phyloP scores from a whole-genome alignment of 1,284 basidiomycete genomes.

The Sanghuangporus baumii region DNA sequence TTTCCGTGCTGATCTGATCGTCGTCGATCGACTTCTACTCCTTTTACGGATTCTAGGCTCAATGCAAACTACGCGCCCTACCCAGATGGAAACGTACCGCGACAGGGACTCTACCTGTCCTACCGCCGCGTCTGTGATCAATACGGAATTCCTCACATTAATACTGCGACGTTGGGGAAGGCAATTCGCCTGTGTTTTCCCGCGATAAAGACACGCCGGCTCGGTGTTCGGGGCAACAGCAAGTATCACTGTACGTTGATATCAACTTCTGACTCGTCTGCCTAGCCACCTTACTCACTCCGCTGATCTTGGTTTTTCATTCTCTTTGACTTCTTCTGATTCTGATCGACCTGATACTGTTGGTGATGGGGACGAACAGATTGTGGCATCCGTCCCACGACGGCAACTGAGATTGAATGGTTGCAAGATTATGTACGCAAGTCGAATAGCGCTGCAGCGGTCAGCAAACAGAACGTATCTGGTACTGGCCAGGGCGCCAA shows the following conservation, averaged over 20 bases:
- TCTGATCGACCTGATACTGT: conserved; percentile 9
- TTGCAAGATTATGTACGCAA: conserved; percentile 86
- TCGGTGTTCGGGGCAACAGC: conserved; percentile 88
- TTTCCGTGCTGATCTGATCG: background rate
- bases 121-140: conserved; percentile 87
- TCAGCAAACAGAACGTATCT: conserved; percentile 55
- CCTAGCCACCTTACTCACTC: conserved; percentile 1
- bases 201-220: conserved; percentile 86
- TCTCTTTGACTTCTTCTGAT: conserved; percentile 9
- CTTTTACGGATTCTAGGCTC: conserved; percentile 45
- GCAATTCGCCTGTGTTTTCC: conserved; percentile 90
- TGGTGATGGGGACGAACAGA: conserved; percentile 39
- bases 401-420: conserved; percentile 83
- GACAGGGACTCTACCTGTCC: conserved; percentile 86
- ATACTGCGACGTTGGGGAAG: conserved; percentile 91
- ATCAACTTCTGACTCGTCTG: background rate
- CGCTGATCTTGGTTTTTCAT: conserved; percentile 19
- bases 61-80: conserved; percentile 86
- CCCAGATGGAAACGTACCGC: conserved; percentile 83
- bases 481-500: conserved; percentile 40
- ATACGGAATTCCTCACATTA: conserved; percentile 88
- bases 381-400: conserved; percentile 85
- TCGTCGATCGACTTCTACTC: conserved; percentile 2
- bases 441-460: conserved; percentile 72
- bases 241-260: conserved; percentile 79